phyloP scores from a whole-genome alignment of 768 basidiomycete genomes.

The Termitomyces sp. region DNA sequence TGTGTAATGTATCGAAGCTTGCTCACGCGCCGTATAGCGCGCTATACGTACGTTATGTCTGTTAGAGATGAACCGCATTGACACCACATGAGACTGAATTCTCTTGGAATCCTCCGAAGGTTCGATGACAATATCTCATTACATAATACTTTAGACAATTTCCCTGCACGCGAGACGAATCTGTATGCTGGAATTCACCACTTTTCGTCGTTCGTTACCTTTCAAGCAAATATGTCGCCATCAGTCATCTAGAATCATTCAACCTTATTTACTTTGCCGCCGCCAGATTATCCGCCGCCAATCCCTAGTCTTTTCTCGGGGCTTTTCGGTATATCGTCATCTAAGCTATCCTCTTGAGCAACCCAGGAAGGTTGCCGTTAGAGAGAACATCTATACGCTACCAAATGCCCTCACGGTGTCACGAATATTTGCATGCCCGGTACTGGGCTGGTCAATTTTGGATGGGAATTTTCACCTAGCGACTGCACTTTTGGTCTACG shows the following conservation, averaged over 20 bases:
- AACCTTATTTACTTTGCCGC: background rate
- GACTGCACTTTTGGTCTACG: constrained; percentile 81
- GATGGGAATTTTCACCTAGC: constrained; percentile 78
- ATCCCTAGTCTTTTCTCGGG: constrained; percentile 14
- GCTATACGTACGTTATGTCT: no score
- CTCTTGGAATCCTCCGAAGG: no score
- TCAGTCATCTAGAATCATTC: background rate
- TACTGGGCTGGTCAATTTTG: constrained; percentile 88
- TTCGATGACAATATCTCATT: background rate
- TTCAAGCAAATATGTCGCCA: constrained; percentile 4
- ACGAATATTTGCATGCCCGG: constrained; percentile 84
- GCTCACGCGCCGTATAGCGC: no score
- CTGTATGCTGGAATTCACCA: constrained; percentile 10
- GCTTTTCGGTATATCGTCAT: constrained; percentile 14
- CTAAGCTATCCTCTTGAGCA: constrained; percentile 13
- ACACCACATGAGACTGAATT: no score
- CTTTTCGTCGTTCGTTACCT: constrained; percentile 3
- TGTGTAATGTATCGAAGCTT: no score
- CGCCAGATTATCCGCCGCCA: background rate
- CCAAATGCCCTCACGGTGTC: constrained; percentile 89
- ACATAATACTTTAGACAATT: background rate
- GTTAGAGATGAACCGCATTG: no score
- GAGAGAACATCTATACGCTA: constrained; percentile 91
- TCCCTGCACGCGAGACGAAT: background rate
- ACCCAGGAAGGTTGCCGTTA: constrained; percentile 32